Conservation (phyloP, 2,329 filamentous ascomycete species). For the Trichoderma oligosporum region DNA sequence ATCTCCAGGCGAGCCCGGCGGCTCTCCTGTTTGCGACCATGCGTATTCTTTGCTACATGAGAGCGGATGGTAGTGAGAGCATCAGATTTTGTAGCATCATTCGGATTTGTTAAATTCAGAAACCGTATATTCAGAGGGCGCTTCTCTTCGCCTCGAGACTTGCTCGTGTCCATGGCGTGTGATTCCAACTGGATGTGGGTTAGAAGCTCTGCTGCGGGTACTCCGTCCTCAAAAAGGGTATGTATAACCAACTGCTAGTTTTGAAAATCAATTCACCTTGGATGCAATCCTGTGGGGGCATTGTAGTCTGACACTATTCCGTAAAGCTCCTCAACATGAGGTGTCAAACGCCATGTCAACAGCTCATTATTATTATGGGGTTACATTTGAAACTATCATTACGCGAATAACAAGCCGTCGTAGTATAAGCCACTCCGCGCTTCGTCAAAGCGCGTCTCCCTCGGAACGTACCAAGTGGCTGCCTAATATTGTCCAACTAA, state of each 20-base stretch:
- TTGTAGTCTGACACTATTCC: neutral
- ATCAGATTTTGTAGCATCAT: constrained; percentile 10
- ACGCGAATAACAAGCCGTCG: too few species aligned
- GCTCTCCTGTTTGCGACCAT: constrained; percentile 10
- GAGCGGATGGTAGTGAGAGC: constrained; percentile 11
- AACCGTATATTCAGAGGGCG: neutral
- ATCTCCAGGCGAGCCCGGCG: constrained; percentile 9
- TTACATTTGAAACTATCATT: too few species aligned
- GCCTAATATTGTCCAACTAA: too few species aligned
- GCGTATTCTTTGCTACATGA: constrained; percentile 10
- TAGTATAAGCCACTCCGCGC: too few species aligned
- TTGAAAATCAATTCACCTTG: too few species aligned
- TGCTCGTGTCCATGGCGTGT: neutral
- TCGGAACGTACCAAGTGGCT: too few species aligned
- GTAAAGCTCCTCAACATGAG: neutral
- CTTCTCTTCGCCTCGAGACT: neutral
- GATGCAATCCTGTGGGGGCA: too few species aligned
- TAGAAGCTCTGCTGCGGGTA: neutral
- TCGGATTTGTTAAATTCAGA: constrained; percentile 11
- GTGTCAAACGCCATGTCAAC: neutral
- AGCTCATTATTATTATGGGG: neutral
- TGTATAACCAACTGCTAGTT: neutral
- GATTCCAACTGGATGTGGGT: neutral
- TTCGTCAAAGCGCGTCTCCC: too few species aligned
- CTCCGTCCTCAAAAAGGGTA: neutral